Percentiles rank a stretch among this genome's conserved stretches.
These are phyloP conservation scores for Neonectria neomacrospora DNA, from an alignment of 2,329 filamentous ascomycete species.

Conservation along the genomic window DNA sequence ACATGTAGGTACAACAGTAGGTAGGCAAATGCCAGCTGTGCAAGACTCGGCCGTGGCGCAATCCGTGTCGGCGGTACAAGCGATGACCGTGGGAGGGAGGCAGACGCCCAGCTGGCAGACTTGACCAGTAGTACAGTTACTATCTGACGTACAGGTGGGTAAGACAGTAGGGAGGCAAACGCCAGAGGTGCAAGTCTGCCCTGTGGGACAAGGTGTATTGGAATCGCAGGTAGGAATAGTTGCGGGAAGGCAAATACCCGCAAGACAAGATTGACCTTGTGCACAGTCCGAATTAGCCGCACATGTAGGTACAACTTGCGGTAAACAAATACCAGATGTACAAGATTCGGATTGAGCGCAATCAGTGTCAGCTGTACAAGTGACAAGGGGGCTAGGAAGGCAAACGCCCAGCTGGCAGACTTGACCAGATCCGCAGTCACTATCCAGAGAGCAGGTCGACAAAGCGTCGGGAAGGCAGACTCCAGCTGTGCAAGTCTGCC, in stretches of 20 bases:
- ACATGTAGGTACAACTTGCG: constrained; percentile 4
- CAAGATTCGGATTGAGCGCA: constrained; percentile 4
- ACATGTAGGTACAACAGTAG: too few species aligned
- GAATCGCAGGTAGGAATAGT: background rate
- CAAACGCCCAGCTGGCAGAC: constrained; percentile 1
- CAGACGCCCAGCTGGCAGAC: too few species aligned
- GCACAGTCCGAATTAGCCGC: constrained; percentile 4
- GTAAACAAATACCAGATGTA: constrained; percentile 3
- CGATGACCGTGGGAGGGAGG: too few species aligned
- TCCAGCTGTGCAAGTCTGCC: constrained; percentile 1
- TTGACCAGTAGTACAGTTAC: too few species aligned
- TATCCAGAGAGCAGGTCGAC: background rate
- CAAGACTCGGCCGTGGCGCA: too few species aligned
- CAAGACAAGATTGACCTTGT: background rate
- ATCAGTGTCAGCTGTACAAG: background rate
- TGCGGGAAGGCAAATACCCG: background rate
- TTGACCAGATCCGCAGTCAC: background rate
- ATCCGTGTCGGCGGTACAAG: too few species aligned
- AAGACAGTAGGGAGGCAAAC: background rate
- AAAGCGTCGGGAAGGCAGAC: background rate
- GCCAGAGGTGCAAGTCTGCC: background rate
- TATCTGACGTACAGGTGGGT: too few species aligned
- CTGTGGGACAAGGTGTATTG: background rate
- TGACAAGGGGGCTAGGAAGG: constrained; percentile 1
- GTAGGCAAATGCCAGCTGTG: too few species aligned